phyloP scores from a whole-genome alignment of 2,329 filamentous ascomycete genomes.

The Fusarium virguliforme region DNA sequence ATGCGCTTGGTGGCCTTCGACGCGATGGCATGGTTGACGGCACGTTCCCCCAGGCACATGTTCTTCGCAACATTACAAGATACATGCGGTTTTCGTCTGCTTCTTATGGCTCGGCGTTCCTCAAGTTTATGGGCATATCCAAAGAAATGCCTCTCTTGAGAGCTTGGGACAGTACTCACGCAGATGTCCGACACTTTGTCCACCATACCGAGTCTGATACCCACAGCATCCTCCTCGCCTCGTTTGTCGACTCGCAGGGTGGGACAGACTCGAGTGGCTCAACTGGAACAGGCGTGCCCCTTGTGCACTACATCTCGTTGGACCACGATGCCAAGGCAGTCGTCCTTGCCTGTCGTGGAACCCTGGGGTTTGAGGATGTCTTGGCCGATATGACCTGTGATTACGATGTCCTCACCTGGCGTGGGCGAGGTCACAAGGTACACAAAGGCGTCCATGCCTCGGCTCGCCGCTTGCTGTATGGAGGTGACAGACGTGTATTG shows the following conservation, averaged over 20 bases:
- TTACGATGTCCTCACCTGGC: slow-evolving; percentile 77
- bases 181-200: slow-evolving; percentile 75
- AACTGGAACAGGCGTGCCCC: slow-evolving; percentile 76
- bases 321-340: slow-evolving; percentile 81
- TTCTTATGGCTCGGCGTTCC: slow-evolving; percentile 75
- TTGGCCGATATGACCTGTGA: slow-evolving; percentile 83
- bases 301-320: slow-evolving; percentile 81
- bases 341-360: slow-evolving; percentile 81
- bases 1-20: slow-evolving; percentile 66
- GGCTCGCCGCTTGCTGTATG: slow-evolving; percentile 77
- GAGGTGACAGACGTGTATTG: slow-evolving; percentile 77
- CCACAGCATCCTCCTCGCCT: slow-evolving; percentile 76
- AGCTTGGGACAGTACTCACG: slow-evolving; percentile 66
- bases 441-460: slow-evolving; percentile 84
- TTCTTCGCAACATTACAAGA: slow-evolving; percentile 74
- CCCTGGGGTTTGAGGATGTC: slow-evolving; percentile 81
- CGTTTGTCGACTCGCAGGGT: slow-evolving; percentile 79
- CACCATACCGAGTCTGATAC: slow-evolving; percentile 73
- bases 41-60: slow-evolving; percentile 72
- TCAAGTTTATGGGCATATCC: slow-evolving; percentile 74
- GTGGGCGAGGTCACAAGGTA: slow-evolving; percentile 76
- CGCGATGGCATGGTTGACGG: slow-evolving; percentile 70
- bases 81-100: slow-evolving; percentile 79
- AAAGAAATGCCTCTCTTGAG: slow-evolving; percentile 64
- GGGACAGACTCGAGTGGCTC: slow-evolving; percentile 76